These are phyloP conservation scores for Plasmodiophora brassicae DNA, from an alignment of 208 protist genomes.

Conservation along the genomic window DNA sequence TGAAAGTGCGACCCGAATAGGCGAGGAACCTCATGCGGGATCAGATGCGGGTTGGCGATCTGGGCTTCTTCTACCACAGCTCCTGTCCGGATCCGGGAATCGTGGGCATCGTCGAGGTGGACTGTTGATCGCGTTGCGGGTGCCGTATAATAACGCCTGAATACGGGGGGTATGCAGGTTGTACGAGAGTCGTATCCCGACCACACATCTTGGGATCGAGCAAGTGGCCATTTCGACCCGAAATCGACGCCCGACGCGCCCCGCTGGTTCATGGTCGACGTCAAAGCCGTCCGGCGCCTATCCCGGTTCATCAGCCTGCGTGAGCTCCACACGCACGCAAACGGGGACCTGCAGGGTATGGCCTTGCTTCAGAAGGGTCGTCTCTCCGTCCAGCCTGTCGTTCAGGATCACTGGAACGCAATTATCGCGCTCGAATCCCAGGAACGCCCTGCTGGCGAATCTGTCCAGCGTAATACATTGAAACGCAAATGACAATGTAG, in stretches of 20 bases:
- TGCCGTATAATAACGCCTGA: no score
- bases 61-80: slow-evolving; percentile 10
- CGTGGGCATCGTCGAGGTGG: neutral
- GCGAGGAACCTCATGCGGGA: slow-evolving; percentile 11
- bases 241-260: neutral
- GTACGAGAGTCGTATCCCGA: neutral
- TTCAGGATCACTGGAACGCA: neutral
- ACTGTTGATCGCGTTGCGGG: neutral
- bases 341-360: neutral
- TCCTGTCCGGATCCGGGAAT: slow-evolving; percentile 15
- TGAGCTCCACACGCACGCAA: neutral
- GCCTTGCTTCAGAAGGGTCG: neutral
- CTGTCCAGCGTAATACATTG: no score
- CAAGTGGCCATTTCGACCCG: neutral
- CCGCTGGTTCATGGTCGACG: slow-evolving; percentile 12
- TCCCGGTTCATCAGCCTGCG: neutral
- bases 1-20: no score
- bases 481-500: no score
- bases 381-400: neutral
- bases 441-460: no score
- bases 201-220: neutral
- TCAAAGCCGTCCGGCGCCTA: neutral
- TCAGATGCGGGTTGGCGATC: neutral
- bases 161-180: neutral
- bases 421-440: neutral